These are phyloP conservation scores for Porcisia hertigi DNA, from an alignment of 208 protist genomes.

Conservation along the genomic window DNA sequence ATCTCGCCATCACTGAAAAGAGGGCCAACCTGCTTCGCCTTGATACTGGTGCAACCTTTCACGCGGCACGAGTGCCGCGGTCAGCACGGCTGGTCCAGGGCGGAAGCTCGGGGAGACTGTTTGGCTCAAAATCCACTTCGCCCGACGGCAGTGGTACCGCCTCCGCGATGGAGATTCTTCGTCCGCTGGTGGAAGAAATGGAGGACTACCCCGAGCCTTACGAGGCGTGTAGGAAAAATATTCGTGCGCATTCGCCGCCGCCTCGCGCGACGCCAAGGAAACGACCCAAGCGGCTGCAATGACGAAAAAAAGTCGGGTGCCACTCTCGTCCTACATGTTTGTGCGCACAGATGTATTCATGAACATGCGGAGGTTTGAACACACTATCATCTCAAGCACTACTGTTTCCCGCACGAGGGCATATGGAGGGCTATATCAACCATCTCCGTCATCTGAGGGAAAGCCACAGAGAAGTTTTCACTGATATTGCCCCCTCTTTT, in stretches of 20 bases:
- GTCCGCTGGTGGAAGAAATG: slow-evolving; percentile 71
- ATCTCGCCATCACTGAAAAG: slow-evolving; percentile 50
- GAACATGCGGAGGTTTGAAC: not conserved
- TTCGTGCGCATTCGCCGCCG: not conserved
- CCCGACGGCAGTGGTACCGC: not conserved
- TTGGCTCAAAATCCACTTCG: not conserved
- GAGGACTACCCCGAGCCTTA: slow-evolving; percentile 51
- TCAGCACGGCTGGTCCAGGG: not conserved
- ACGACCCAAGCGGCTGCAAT: not conserved
- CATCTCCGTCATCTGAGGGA: not conserved
- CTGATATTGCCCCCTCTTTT: not conserved
- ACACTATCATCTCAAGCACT: not conserved
- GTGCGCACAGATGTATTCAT: not conserved
- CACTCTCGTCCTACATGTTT: not conserved
- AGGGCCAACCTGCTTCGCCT: slow-evolving; percentile 31
- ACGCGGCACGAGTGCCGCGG: slow-evolving; percentile 1
- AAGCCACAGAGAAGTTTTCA: not conserved
- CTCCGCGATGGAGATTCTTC: slow-evolving; percentile 38
- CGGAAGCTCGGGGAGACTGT: not conserved
- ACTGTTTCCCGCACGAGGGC: not conserved
- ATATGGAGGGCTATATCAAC: not conserved
- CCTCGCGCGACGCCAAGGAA: not conserved
- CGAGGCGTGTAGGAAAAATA: slow-evolving; percentile 31
- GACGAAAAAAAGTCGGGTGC: not conserved
- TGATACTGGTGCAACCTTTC: not conserved